These are phyloP conservation scores for Symbiotaphrina buchneri DNA, from an alignment of 495 filamentous ascomycete species.

Conservation along the genomic window DNA sequence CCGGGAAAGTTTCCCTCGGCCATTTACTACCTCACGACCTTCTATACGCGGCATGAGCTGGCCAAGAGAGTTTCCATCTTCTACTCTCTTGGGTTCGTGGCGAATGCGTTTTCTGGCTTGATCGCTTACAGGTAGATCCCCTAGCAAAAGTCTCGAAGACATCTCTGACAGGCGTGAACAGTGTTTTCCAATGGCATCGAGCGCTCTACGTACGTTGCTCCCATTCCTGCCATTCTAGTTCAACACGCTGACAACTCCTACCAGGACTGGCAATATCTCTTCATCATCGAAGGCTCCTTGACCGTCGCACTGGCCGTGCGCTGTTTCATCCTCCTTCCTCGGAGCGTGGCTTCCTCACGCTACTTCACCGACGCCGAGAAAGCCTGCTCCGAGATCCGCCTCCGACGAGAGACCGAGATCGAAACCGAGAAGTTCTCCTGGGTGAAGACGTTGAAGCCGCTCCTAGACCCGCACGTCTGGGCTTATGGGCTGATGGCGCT, in stretches of 20 bases:
- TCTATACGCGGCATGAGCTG: slow-evolving; percentile 17
- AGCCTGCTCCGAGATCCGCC: not conserved
- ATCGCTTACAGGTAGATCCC: slow-evolving; percentile 13
- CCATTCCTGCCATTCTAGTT: no score
- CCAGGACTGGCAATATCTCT: slow-evolving; percentile 4
- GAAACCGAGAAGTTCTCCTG: not conserved
- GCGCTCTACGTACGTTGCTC: no score
- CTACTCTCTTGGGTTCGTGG: slow-evolving; percentile 6
- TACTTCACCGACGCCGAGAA: not conserved
- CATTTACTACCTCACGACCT: slow-evolving; percentile 15
- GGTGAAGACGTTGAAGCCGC: not conserved
- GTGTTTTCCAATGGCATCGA: no score
- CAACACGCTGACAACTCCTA: no score
- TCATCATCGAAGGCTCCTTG: slow-evolving; percentile 5
- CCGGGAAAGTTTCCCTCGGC: slow-evolving; percentile 11
- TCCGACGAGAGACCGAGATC: not conserved
- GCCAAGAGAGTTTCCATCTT: slow-evolving; percentile 13
- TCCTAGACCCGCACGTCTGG: not conserved
- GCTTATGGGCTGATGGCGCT: not conserved
- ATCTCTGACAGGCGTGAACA: no score
- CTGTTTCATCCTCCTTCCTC: not conserved
- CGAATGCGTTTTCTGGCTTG: slow-evolving; percentile 9
- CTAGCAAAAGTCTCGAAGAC: no score
- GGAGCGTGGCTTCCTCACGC: not conserved
- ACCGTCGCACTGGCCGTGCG: not conserved